phyloP scores from a whole-genome alignment of 2,329 filamentous ascomycete species.

The Colletotrichum musae region DNA sequence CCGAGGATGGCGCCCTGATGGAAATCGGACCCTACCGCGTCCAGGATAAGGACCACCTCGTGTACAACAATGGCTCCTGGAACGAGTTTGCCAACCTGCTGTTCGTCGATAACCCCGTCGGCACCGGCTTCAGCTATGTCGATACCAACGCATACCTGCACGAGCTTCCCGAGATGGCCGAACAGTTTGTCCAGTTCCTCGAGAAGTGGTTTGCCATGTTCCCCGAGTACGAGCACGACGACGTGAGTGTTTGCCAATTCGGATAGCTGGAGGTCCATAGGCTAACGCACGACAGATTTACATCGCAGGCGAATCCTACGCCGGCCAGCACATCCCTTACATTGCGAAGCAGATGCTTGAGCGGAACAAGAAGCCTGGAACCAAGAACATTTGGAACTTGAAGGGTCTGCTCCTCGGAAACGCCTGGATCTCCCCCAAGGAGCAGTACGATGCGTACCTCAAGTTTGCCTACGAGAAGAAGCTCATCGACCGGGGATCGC shows the following conservation, averaged over 20 bases:
- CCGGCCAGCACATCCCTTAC: constrained; percentile 97
- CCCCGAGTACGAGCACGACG: constrained; percentile 90
- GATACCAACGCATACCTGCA: constrained; percentile 89
- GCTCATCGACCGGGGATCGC: constrained; percentile 77
- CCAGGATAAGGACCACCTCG: constrained; percentile 78
- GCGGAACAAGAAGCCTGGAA: constrained; percentile 78
- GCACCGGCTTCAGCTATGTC: constrained; percentile 96
- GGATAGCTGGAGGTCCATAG: background rate
- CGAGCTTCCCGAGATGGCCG: constrained; percentile 90
- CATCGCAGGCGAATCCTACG: constrained; percentile 95
- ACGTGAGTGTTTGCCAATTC: constrained; percentile 72
- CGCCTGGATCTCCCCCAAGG: constrained; percentile 92
- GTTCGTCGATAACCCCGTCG: constrained; percentile 97
- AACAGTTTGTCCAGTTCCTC: constrained; percentile 88
- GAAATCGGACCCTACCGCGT: constrained; percentile 95
- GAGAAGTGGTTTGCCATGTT: constrained; percentile 94
- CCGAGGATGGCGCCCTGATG: constrained; percentile 96
- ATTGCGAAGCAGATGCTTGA: constrained; percentile 92
- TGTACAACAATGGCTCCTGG: constrained; percentile 95
- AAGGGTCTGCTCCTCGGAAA: constrained; percentile 94
- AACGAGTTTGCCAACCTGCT: constrained; percentile 97
- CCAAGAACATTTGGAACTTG: constrained; percentile 78
- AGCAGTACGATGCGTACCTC: constrained; percentile 92
- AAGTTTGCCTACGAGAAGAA: constrained; percentile 84
- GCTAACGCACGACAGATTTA: constrained; percentile 76